phyloP scores from a whole-genome alignment of 192 early-diverging fungal species.

The Fimicolochytrium jonesii region DNA sequence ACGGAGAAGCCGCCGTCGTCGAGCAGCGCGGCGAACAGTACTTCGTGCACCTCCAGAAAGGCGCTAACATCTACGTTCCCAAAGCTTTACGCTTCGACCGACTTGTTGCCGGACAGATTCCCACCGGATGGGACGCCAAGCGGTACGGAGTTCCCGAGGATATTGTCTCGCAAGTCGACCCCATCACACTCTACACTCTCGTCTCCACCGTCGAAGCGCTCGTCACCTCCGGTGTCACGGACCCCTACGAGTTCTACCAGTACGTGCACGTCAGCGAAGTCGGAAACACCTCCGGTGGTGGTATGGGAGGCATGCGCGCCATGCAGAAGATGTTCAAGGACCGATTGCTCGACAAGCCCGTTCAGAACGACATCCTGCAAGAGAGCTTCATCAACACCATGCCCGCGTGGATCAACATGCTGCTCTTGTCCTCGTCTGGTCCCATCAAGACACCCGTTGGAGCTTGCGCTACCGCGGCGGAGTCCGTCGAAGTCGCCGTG shows the following conservation, averaged over 20 bases:
- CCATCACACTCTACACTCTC: conserved; percentile 82
- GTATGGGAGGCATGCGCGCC: conserved; percentile 81
- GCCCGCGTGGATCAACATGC: conserved; percentile 96
- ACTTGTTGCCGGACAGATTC: conserved; percentile 86
- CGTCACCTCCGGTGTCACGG: conserved; percentile 84
- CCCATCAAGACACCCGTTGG: conserved; percentile 92
- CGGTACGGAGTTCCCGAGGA: conserved; percentile 91
- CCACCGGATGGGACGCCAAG: conserved; percentile 89
- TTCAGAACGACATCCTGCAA: conserved; percentile 90
- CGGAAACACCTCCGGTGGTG: conserved; percentile 85
- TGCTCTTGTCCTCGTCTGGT: conserved; percentile 86
- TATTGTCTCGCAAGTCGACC: conserved; percentile 87
- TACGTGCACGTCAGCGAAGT: conserved; percentile 94
- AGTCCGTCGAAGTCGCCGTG: conserved; percentile 86
- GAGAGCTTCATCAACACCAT: conserved; percentile 95
- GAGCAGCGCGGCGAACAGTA: conserved; percentile 66
- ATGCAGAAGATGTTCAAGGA: conserved; percentile 74
- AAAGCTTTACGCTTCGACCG: conserved; percentile 92
- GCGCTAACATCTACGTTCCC: conserved; percentile 82
- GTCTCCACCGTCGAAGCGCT: conserved; percentile 91
- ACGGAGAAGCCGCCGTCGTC: conserved; percentile 74
- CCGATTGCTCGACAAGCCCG: conserved; percentile 73
- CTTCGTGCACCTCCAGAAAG: conserved; percentile 79
- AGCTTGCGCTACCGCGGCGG: conserved; percentile 88
- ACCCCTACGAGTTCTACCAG: conserved; percentile 96